Evolutionary conservation across 148 eudicot species (phyloP).

Genomic region (Nepenthes mirabilis): DNA sequence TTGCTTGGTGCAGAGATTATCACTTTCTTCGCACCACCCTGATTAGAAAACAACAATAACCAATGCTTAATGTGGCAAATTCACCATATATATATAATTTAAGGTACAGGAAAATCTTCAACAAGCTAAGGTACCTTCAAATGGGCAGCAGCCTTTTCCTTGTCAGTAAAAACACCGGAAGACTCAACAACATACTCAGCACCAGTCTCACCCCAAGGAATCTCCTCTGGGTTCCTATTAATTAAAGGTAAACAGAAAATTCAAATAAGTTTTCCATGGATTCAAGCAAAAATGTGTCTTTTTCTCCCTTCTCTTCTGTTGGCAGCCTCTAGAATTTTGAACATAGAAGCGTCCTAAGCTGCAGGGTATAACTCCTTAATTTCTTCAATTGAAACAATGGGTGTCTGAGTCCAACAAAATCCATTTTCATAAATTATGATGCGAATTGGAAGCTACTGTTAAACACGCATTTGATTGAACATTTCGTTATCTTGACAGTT

Average conservation of each 20-base stretch:
- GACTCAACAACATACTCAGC: constrained; percentile 70
- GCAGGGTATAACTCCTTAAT: too few species aligned
- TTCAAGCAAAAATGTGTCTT: background rate
- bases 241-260: background rate
- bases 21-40: constrained; percentile 77
- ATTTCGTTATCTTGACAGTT: too few species aligned
- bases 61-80: too few species aligned
- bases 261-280: background rate
- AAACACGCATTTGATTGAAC: too few species aligned
- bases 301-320: too few species aligned
- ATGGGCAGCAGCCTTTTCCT: constrained; percentile 72
- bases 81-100: too few species aligned
- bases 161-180: constrained; percentile 72
- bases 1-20: constrained; percentile 63
- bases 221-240: constrained; percentile 66
- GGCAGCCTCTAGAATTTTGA: too few species aligned
- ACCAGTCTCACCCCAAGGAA: constrained; percentile 55
- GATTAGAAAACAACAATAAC: background rate
- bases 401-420: too few species aligned
- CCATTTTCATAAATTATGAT: too few species aligned
- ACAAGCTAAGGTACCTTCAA: constrained; percentile 35
- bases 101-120: background rate
- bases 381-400: too few species aligned
- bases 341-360: too few species aligned
- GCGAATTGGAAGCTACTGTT: too few species aligned